A percentile compares a stretch with the other conserved stretches of the same genome.
Conservation (phyloP, 2,329 filamentous ascomycete species). For the Magnaporthales sp. region DNA sequence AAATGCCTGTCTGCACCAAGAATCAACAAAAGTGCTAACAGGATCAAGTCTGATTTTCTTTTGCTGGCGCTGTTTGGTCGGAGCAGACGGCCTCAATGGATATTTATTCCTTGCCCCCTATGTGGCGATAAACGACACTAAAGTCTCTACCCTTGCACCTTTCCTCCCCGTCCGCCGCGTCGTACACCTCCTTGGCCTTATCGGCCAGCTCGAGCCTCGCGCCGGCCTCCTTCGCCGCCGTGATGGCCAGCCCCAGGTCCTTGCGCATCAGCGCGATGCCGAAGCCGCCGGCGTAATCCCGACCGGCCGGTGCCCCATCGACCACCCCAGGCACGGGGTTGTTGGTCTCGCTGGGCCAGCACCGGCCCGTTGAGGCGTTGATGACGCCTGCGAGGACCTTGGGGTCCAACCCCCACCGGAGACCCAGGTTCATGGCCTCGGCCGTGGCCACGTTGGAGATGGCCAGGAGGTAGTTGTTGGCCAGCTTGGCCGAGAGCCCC, state of each 20-base stretch:
- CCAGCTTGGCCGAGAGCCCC: slow-evolving; percentile 84
- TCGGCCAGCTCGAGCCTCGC: slow-evolving; percentile 58
- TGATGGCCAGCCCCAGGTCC: slow-evolving; percentile 63
- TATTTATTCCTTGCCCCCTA: slow-evolving; percentile 43
- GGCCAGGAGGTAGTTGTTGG: slow-evolving; percentile 94
- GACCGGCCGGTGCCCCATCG: slow-evolving; percentile 62
- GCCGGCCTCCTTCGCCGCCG: slow-evolving; percentile 60
- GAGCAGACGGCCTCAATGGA: too few relatives aligned
- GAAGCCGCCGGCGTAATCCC: slow-evolving; percentile 72
- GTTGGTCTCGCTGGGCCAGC: slow-evolving; percentile 94
- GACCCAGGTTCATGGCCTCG: slow-evolving; percentile 59
- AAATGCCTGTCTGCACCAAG: too few relatives aligned
- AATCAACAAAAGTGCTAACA: too few relatives aligned
- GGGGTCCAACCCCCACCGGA: slow-evolving; percentile 50
- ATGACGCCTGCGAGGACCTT: slow-evolving; percentile 72
- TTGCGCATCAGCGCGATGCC: slow-evolving; percentile 74
- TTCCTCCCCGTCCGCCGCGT: slow-evolving; percentile 52
- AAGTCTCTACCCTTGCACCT: slow-evolving; percentile 65
- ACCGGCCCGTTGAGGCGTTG: slow-evolving; percentile 87
- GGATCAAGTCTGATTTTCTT: too few relatives aligned
- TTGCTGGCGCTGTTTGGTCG: too few relatives aligned
- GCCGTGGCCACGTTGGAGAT: slow-evolving; percentile 77
- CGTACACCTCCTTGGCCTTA: slow-evolving; percentile 58
- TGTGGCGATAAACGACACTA: slow-evolving; percentile 69
- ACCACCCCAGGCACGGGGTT: slow-evolving; percentile 87